Base-by-base conservation (phyloP, 257 asterid species). In the Petrea volubilis region DNA sequence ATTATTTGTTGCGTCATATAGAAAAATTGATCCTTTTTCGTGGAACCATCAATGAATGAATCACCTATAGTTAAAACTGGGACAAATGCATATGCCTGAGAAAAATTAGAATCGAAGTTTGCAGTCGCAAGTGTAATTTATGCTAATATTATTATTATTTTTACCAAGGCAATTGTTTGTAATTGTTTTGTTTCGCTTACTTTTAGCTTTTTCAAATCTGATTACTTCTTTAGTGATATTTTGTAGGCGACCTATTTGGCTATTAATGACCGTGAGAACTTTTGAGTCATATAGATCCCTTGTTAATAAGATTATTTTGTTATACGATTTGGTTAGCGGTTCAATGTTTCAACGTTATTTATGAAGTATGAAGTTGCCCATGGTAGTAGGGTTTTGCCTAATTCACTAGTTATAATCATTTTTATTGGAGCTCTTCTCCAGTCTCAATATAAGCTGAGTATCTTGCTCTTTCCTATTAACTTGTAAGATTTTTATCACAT, bases 231-330 rank as follows among this genome's bases (percentile, higher is more conserved):
- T 59, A n/a, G n/a, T 65, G 68, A 34, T 17, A 38, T 40, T 33
- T 49, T 25, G 24, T 69, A 8, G 20, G 44, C 28, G 38, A 33
- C 0, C 38, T 12, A 14, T 44, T 3, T 7, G 10, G 46, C 7
- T 40, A 40, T 2, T 12, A 21, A 51, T 34, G n/a, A 15, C 53
- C 65, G 2, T 25, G 1, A 47, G 67, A 44, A 4, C 21, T 18
- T 36, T 31, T 7, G 21, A 36, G 5, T 58, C 51, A 8, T 2
- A 65, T 43, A 36, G 75, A 59, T 77, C 68, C 60, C 51, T 58
- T 38, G 23, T 63, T 11, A 41, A 49, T 43, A 17, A 7, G 52
- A 46, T 60, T 60, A 15, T 68, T 63, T 27, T 49, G 49, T 51
- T 44, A 9, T 4, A 1, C 38, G 65, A 60, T 62, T 52, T 31